Percentiles rank a stretch among this genome's conserved stretches.
phyloP scores from a whole-genome alignment of 2,329 filamentous ascomycete genomes.

The Aspergillus fijiensis region DNA sequence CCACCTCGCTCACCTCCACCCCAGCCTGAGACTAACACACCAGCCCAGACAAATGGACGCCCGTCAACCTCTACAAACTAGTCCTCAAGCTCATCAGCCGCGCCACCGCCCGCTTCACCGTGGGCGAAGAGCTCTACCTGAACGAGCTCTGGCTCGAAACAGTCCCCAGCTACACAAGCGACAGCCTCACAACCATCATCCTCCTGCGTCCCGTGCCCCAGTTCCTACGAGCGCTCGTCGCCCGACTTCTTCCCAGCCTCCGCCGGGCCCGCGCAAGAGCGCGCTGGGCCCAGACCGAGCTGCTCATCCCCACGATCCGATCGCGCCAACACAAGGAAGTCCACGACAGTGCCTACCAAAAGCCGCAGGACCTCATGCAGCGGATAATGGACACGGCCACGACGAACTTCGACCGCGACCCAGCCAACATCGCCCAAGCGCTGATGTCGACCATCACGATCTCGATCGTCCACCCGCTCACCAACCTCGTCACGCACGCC shows the following conservation, averaged over 20 bases:
- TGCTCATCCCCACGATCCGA: constrained; percentile 37
- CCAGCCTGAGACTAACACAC: background rate
- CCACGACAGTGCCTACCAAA: constrained; percentile 18
- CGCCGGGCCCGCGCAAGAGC: constrained; percentile 32
- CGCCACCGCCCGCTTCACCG: constrained; percentile 43
- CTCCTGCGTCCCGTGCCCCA: constrained; percentile 36
- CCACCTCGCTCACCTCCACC: background rate
- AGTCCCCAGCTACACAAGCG: constrained; percentile 35
- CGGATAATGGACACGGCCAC: constrained; percentile 34
- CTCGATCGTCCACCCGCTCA: constrained; percentile 30
- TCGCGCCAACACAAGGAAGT: constrained; percentile 26
- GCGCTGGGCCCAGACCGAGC: constrained; percentile 28
- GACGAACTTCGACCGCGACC: constrained; percentile 21
- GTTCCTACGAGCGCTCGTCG: constrained; percentile 34
- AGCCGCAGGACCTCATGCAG: constrained; percentile 34
- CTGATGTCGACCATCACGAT: constrained; percentile 28
- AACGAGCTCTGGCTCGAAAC: constrained; percentile 42
- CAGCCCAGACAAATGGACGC: constrained; percentile 23
- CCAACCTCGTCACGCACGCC: constrained; percentile 5
- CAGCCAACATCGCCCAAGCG: constrained; percentile 26
- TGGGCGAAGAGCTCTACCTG: constrained; percentile 37
- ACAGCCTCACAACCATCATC: constrained; percentile 33
- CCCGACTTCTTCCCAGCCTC: constrained; percentile 37
- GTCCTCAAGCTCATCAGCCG: constrained; percentile 40
- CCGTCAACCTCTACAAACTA: constrained; percentile 24